Percentiles rank a stretch among this genome's conserved stretches.
Evolutionary conservation across 495 filamentous ascomycete genomes (phyloP).

Genomic region (Venustampulla echinocandica): DNA sequence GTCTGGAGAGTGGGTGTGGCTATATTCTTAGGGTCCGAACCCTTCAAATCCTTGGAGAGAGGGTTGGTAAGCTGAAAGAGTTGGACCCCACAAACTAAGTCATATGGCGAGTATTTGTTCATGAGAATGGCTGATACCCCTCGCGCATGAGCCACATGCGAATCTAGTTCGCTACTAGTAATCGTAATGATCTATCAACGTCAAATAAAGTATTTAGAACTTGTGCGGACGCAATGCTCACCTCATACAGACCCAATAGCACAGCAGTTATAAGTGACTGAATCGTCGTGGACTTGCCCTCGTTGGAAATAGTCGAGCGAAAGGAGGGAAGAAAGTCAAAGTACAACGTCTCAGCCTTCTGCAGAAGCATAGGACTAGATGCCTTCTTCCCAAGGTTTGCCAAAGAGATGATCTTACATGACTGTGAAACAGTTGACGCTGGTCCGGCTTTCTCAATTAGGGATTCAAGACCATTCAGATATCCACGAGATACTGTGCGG

Average conservation of each 20-base stretch:
- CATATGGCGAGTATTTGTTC: constrained; percentile 2
- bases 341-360: constrained; percentile 1
- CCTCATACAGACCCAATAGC: constrained; percentile 4
- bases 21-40: background rate
- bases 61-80: constrained; percentile 4
- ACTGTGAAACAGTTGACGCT: background rate
- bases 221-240: background rate
- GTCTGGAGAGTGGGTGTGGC: background rate
- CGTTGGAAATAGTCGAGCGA: background rate
- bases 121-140: constrained; percentile 2
- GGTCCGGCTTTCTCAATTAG: background rate
- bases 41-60: constrained; percentile 1
- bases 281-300: background rate
- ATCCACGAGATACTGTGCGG: background rate
- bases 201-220: background rate
- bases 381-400: constrained; percentile 1
- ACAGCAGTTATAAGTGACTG: constrained; percentile 1
- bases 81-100: background rate
- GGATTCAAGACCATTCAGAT: constrained; percentile 4
- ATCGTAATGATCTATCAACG: background rate
- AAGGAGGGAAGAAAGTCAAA: constrained; percentile 1
- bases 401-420: constrained; percentile 1
- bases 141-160: background rate
- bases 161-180: background rate
- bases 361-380: background rate